Conservation (phyloP, 2,329 filamentous ascomycete genomes). For the Sphaerulina vaccinii region DNA sequence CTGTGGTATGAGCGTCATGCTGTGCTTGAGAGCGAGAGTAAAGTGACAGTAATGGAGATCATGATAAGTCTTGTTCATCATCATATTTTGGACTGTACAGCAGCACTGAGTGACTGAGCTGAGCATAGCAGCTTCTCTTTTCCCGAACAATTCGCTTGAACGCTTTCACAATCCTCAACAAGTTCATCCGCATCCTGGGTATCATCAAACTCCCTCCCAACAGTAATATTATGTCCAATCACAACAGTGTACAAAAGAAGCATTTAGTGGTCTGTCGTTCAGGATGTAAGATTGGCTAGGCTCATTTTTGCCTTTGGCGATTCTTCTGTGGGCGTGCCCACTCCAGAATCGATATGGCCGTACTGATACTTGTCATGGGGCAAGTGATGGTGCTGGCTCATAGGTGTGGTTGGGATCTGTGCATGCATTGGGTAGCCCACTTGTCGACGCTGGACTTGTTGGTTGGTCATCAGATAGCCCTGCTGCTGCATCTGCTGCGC, state of each 20-base stretch:
- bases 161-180: slow-evolving; percentile 15
- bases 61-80: no score
- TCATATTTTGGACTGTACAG: no score
- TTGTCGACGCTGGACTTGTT: slow-evolving; percentile 24
- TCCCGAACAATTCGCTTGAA: slow-evolving; percentile 13
- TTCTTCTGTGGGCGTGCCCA: slow-evolving; percentile 34
- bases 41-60: background rate
- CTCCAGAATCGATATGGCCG: slow-evolving; percentile 31
- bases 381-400: slow-evolving; percentile 13
- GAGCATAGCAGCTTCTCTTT: background rate
- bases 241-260: slow-evolving; percentile 13
- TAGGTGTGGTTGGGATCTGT: slow-evolving; percentile 22
- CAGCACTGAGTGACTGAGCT: no score
- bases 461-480: slow-evolving; percentile 5
- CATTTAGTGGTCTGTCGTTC: slow-evolving; percentile 14
- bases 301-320: slow-evolving; percentile 42
- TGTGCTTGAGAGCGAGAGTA: background rate
- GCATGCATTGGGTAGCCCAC: slow-evolving; percentile 23
- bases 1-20: no score
- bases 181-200: slow-evolving; percentile 10
- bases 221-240: slow-evolving; percentile 8
- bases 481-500: slow-evolving; percentile 30
- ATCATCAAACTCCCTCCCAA: slow-evolving; percentile 14
- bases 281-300: slow-evolving; percentile 39
- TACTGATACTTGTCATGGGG: slow-evolving; percentile 22